Evolutionary conservation across 176 grass and related monocot genomes (phyloP).

Genomic region (Coix lacrymajobi): DNA sequence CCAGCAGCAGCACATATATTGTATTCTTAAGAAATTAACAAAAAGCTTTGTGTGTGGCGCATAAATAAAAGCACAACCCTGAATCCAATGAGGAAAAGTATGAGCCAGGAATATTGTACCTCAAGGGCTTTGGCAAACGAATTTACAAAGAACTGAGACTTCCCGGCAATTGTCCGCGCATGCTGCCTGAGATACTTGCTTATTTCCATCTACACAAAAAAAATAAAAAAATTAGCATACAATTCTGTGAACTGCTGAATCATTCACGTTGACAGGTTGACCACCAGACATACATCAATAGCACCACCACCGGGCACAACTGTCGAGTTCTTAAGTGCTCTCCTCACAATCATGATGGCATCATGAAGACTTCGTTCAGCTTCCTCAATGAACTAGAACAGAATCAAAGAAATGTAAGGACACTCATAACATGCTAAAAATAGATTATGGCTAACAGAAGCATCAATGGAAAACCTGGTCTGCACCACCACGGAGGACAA

Average conservation of each 20-base stretch:
- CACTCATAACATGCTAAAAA: neutral
- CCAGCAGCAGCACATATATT: neutral
- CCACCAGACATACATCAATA: conserved; percentile 62
- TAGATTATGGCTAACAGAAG: neutral
- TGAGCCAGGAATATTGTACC: conserved; percentile 27
- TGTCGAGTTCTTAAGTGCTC: conserved; percentile 95
- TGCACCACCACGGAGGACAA: conserved; percentile 93
- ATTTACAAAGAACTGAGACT: conserved; percentile 94
- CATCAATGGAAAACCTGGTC: conserved; percentile 56
- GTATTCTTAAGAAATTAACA: neutral
- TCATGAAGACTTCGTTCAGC: conserved; percentile 96
- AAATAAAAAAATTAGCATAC: neutral
- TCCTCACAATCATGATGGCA: conserved; percentile 98
- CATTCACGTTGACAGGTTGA: conserved; percentile 4
- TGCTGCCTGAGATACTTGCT: conserved; percentile 79
- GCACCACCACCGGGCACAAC: conserved; percentile 92
- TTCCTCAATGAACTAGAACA: conserved; percentile 88
- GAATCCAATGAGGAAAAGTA: neutral
- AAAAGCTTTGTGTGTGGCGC: neutral
- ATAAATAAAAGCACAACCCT: neutral
- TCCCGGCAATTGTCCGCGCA: conserved; percentile 75
- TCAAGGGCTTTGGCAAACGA: conserved; percentile 95
- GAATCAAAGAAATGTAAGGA: conserved; percentile 5
- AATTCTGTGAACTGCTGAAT: neutral
- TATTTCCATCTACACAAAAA: conserved; percentile 79